These are phyloP conservation scores for Neofusicoccum laricinum DNA, from an alignment of 2,329 filamentous ascomycete genomes.

Conservation along the genomic window DNA sequence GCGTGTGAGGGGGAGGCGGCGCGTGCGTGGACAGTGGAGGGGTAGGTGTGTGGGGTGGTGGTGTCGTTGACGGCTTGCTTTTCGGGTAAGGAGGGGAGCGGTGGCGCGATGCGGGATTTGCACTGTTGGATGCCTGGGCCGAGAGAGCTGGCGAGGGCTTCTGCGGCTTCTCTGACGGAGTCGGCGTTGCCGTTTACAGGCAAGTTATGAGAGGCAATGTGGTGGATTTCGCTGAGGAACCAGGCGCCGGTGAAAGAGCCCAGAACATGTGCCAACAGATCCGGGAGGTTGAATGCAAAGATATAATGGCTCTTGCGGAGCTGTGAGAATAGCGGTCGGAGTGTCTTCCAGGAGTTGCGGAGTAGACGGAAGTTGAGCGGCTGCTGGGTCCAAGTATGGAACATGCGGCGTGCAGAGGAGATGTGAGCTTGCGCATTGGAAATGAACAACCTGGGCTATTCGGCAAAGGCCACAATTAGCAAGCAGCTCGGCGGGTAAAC, in stretches of 20 bases:
- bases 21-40: constrained; percentile 4
- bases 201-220: constrained; percentile 32
- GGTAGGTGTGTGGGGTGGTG: background rate
- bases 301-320: constrained; percentile 52
- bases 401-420: constrained; percentile 48
- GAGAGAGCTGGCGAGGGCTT: constrained; percentile 50
- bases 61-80: constrained; percentile 1
- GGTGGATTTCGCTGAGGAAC: constrained; percentile 45
- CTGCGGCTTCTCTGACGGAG: constrained; percentile 33
- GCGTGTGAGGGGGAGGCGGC: constrained; percentile 27
- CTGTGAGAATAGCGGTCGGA: constrained; percentile 51
- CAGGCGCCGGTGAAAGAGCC: constrained; percentile 50
- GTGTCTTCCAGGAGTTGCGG: constrained; percentile 40
- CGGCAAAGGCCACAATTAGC: background rate
- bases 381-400: constrained; percentile 45
- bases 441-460: constrained; percentile 40
- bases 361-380: constrained; percentile 47
- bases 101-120: constrained; percentile 23
- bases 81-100: background rate
- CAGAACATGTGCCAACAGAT: constrained; percentile 42
- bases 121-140: constrained; percentile 51
- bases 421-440: constrained; percentile 43
- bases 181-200: constrained; percentile 18
- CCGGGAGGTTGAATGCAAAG: constrained; percentile 53
- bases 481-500: too few species aligned